Evolutionary conservation across 176 grass and related monocot genomes (phyloP).

Genomic region (Phoenix roebelenii): DNA sequence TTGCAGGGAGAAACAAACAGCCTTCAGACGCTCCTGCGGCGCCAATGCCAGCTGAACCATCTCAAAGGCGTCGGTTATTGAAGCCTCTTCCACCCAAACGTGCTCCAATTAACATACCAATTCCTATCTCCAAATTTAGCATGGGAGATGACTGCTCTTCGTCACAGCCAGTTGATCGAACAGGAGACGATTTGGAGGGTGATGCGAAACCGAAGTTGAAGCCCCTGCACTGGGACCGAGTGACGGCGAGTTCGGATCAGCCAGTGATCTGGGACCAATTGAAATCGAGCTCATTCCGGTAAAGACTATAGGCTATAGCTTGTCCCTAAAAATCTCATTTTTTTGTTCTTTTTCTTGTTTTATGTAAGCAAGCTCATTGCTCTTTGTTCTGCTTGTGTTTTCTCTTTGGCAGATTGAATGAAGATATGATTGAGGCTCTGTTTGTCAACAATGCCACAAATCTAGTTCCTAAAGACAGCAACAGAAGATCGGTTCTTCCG

Average conservation of each 20-base stretch:
- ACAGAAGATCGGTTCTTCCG: conserved; percentile 2
- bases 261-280: conserved; percentile 12
- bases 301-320: neutral
- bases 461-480: conserved; percentile 8
- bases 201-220: conserved; percentile 1
- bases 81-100: neutral
- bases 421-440: conserved; percentile 64
- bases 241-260: neutral
- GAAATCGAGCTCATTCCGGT: conserved; percentile 11
- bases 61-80: neutral
- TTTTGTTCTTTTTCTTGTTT: too few relatives aligned
- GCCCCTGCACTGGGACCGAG: conserved; percentile 13
- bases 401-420: conserved; percentile 42
- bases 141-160: too few relatives aligned
- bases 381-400: too few relatives aligned
- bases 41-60: neutral
- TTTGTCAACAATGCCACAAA: conserved; percentile 25
- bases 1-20: neutral
- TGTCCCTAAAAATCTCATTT: too few relatives aligned
- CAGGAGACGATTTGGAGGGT: neutral
- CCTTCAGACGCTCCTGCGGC: neutral
- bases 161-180: too few relatives aligned
- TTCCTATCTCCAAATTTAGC: too few relatives aligned
- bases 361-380: too few relatives aligned
- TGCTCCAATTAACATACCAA: too few relatives aligned